Base-by-base conservation (phyloP, 208 protist genomes). In the Trypanosoma cruzi region DNA sequence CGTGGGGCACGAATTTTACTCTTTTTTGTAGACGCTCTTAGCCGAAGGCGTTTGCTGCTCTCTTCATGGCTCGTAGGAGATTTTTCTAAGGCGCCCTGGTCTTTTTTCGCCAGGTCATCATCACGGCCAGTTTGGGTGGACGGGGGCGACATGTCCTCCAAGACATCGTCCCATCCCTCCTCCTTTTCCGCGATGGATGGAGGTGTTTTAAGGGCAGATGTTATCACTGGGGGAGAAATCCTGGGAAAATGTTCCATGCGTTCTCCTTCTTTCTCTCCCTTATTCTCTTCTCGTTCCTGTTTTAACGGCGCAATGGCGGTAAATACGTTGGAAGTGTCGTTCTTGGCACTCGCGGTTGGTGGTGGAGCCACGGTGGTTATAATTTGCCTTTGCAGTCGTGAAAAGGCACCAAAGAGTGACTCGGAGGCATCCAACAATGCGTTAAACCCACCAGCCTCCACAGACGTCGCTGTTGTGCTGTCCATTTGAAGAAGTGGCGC, bases 341-440 rank as follows among this genome's bases (percentile, higher is more conserved):
- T 57, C 18, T 61, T 57, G 20, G n/a, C 46, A 49, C 24, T 50
- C n/a, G 40, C 37, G 5, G 62, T 20, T 36, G 73, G 73, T 11
- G 80, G 83, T 26, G 83, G 59, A 55, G 76, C 74, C 71, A 69
- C 53, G 37, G 75, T 63, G 60, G 71, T 67, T 16, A 77, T 66
- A 48, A 77, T 71, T 46, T 71, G 63, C 40, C 62, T 78, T 54
- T 84, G 84, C 49, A 76, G 70, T 14, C 70, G 60, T 14, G 79
- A 77, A 40, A 89, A 68, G 18, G 84, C 69, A 52, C 72, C 66
- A 55, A 89, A 69, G 7, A 89, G 48, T 18, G 67, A 63, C 28
- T 73, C 70, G n/a, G 71, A 53, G 6, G 71, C 44, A 20, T 66
- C 62, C 18, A 68, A 49, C 1, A 75, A 37, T 53, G 71, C 34